Evolutionary conservation across 2,329 filamentous ascomycete genomes (phyloP).

Genomic region (Periglandula ipomoeae): DNA sequence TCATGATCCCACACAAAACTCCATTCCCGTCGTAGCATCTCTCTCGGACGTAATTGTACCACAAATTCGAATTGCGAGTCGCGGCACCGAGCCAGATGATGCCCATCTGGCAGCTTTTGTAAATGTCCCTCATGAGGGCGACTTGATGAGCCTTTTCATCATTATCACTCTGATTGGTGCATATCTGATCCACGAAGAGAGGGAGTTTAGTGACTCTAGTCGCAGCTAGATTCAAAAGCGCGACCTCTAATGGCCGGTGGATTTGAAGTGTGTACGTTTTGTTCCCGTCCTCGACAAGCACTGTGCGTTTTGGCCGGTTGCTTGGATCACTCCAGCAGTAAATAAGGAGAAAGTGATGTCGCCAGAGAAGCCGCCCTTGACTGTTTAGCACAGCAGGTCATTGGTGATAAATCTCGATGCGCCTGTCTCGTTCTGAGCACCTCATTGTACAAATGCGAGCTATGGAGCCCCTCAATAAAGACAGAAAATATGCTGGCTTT

Average conservation of each 20-base stretch:
- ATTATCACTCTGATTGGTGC: conserved; percentile 20
- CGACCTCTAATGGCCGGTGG: conserved; percentile 20
- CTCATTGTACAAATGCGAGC: no score
- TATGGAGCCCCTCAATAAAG: no score
- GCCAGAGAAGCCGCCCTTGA: no score
- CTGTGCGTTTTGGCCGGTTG: conserved; percentile 13
- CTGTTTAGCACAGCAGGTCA: no score
- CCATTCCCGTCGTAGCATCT: conserved; percentile 15
- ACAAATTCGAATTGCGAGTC: conserved; percentile 13
- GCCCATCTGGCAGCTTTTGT: conserved; percentile 13
- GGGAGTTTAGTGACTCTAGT: conserved; percentile 6
- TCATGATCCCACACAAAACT: conserved; percentile 15
- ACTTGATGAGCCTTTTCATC: conserved; percentile 20
- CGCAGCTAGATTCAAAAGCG: conserved; percentile 15
- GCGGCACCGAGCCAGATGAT: conserved; percentile 21
- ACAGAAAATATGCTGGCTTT: no score
- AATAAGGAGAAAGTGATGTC: no score
- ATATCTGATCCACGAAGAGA: conserved; percentile 23
- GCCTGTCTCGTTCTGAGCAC: no score
- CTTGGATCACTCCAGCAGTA: neutral
- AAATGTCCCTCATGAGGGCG: conserved; percentile 21
- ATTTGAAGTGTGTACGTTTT: conserved; percentile 14
- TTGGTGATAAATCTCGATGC: no score
- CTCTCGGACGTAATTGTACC: conserved; percentile 12
- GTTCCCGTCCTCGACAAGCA: conserved; percentile 16